Percentiles rank a stretch among this genome's conserved stretches.
These are phyloP conservation scores for Ophiosphaerella herpotricha DNA, from an alignment of 2,329 filamentous ascomycete species.

Conservation along the genomic window DNA sequence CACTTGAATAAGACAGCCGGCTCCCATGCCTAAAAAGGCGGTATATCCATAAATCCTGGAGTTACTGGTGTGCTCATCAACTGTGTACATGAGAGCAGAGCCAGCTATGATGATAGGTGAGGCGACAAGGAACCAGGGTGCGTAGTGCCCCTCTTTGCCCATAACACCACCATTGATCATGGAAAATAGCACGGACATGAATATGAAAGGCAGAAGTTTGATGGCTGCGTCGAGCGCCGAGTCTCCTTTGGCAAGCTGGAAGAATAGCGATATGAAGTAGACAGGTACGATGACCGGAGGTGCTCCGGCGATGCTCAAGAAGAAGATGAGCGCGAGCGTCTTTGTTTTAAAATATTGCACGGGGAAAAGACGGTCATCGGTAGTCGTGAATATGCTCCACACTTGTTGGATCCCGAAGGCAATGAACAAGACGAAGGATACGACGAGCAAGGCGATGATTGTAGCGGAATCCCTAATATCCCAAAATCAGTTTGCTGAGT, in stretches of 20 bases:
- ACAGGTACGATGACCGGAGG: slow-evolving; percentile 1
- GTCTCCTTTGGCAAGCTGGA: slow-evolving; percentile 31
- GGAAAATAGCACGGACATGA: slow-evolving; percentile 14
- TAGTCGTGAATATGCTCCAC: slow-evolving; percentile 51
- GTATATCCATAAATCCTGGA: no score
- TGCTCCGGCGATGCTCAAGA: no score
- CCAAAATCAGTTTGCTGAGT: background rate
- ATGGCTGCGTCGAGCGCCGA: slow-evolving; percentile 24
- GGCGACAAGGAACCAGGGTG: slow-evolving; percentile 24
- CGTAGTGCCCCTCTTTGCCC: slow-evolving; percentile 21
- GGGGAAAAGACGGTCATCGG: slow-evolving; percentile 54
- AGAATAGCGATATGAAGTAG: slow-evolving; percentile 35
- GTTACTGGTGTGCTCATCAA: no score
- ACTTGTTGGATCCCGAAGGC: slow-evolving; percentile 53
- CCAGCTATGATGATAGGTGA: slow-evolving; percentile 17
- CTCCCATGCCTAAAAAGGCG: no score
- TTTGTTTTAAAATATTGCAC: slow-evolving; percentile 36
- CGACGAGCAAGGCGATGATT: background rate
- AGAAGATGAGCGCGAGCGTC: no score
- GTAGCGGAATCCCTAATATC: background rate
- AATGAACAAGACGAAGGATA: slow-evolving; percentile 40
- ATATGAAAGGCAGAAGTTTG: slow-evolving; percentile 30
- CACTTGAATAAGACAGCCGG: no score
- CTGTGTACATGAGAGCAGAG: slow-evolving; percentile 14
- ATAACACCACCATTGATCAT: slow-evolving; percentile 24